phyloP scores from a whole-genome alignment of 352 stramenopile species.

The Globisporangium radiosum region DNA sequence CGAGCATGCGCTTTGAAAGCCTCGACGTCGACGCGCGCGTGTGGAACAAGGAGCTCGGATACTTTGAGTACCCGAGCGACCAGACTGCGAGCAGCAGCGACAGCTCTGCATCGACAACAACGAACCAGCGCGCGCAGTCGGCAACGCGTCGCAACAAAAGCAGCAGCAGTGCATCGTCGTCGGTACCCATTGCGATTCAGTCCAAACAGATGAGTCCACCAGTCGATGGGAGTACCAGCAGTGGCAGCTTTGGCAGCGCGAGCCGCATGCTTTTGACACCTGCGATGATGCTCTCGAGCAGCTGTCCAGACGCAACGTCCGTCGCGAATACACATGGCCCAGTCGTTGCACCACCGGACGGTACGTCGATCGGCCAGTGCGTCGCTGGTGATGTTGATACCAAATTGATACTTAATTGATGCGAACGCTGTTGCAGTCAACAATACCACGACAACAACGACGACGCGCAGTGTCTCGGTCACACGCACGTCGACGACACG shows the following conservation, averaged over 20 bases:
- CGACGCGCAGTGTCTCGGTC: slow-evolving; percentile 33
- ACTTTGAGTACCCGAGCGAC: slow-evolving; percentile 76
- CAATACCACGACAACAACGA: slow-evolving; percentile 1
- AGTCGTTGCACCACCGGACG: no score
- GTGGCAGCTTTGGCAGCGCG: slow-evolving; percentile 15
- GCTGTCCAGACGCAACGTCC: slow-evolving; percentile 31
- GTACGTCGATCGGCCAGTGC: no score
- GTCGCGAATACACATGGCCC: slow-evolving; percentile 1
- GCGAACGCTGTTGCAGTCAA: no score
- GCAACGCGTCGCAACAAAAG: slow-evolving; percentile 5
- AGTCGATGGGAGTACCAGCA: slow-evolving; percentile 6
- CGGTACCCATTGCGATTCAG: slow-evolving; percentile 22
- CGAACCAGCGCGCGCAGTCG: slow-evolving; percentile 1
- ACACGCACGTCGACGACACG: slow-evolving; percentile 35
- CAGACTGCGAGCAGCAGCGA: slow-evolving; percentile 13
- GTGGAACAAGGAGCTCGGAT: slow-evolving; percentile 76
- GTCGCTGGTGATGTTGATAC: no score
- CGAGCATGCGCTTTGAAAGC: slow-evolving; percentile 32
- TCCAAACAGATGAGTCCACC: slow-evolving; percentile 7
- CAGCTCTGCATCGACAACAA: background rate
- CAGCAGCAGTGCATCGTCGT: slow-evolving; percentile 2
- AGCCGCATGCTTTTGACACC: slow-evolving; percentile 55
- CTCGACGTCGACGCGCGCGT: slow-evolving; percentile 79
- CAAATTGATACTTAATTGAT: no score
- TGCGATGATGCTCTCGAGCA: slow-evolving; percentile 72